Base-by-base conservation (phyloP, 2,329 filamentous ascomycete genomes). In the Sphaerostilbella broomeana region DNA sequence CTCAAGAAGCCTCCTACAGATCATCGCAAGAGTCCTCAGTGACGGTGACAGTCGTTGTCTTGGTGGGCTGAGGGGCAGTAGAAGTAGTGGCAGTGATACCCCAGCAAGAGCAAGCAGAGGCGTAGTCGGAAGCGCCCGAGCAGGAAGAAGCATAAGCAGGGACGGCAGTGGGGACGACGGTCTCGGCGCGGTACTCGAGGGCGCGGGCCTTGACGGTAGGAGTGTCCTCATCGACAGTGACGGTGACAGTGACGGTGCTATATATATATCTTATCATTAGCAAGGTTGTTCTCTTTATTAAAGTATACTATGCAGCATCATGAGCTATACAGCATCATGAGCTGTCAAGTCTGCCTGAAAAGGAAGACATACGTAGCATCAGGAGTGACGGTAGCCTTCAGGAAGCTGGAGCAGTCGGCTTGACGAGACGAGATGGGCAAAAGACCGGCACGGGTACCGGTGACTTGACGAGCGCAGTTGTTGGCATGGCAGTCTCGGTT, bases 401-500 rank as follows among this genome's bases (percentile, higher is more conserved):
- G 47, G 57, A 67, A 69, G 53, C 55, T 64, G 39, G 59, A 53
- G 55, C 65, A 68, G 53, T 63, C 59, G 48, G 58, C 55, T 47
- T 60, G 53, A 51, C 65, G 64, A 22, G 52, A 51, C 27, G 53
- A 52, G 24, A 61, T 40, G 42, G 60, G 51, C 17, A 48, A 43
- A 37, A 67, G 58, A 25, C 62, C 62, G 13, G 46, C 49, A 17
- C 63, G 58, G 39, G 64, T 68, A 42, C 65, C 65, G 28, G 65
- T 68, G 44, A 70, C 60, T 43, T 64, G 61, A 34, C 65, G 63
- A 56, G 65, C 65, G 59, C 66, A 70, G 60, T 68, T 69, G 60
- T 70, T 64, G 50, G 59, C 63, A 44, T 55, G 47, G 53, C 62
- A 67, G 42, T 45, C 49, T 43, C 62, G 63, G 47, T 51, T 48